Conservation (phyloP, 78 protist genomes). For the Acrasis kona region DNA sequence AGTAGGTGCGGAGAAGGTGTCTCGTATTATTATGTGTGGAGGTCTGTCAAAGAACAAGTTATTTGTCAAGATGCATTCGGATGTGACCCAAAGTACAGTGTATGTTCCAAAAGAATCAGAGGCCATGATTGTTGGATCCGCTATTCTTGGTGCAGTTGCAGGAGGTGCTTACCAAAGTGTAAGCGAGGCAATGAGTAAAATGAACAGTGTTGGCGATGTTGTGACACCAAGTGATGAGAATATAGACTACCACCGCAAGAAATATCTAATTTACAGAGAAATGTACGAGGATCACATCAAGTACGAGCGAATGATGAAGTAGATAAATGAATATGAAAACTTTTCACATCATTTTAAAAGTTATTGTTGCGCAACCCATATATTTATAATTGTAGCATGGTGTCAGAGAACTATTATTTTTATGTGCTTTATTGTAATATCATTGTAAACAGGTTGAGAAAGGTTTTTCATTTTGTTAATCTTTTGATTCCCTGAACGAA, state of each 20-base stretch:
- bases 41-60: conserved; percentile 20
- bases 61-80: conserved; percentile 5
- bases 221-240: background rate
- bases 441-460: too few species aligned
- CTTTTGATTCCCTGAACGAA: too few species aligned
- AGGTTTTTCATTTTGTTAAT: too few species aligned
- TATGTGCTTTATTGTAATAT: too few species aligned
- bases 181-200: background rate
- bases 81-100: background rate
- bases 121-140: conserved; percentile 27
- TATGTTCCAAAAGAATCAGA: background rate
- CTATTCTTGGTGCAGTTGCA: conserved; percentile 15
- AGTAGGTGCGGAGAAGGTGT: background rate
- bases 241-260: background rate
- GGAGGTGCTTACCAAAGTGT: background rate
- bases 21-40: background rate
- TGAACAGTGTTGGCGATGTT: background rate
- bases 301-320: conserved; percentile 3
- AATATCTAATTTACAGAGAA: background rate
- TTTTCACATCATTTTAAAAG: background rate
- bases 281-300: conserved; percentile 21
- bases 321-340: background rate
- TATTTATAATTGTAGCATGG: too few species aligned
- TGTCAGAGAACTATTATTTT: too few species aligned
- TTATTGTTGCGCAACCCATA: too few species aligned